Conservation (phyloP, 2,329 filamentous ascomycete species). For the Aureobasidium musti region DNA sequence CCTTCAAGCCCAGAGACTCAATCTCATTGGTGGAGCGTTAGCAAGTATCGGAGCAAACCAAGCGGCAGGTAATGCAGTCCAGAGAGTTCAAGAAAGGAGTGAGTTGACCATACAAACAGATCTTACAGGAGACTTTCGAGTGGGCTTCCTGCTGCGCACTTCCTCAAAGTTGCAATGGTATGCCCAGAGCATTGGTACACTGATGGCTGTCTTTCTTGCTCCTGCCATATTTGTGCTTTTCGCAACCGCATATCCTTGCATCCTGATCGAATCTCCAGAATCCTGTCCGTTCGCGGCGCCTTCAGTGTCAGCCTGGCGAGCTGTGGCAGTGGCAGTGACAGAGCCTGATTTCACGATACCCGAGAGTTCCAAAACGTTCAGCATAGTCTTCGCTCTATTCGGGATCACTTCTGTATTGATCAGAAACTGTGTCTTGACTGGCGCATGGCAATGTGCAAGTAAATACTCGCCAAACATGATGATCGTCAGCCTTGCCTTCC, state of each 20-base stretch:
- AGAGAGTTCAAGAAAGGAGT: neutral
- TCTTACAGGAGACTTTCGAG: conserved; percentile 65
- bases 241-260: conserved; percentile 63
- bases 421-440: conserved; percentile 58
- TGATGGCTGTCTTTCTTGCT: conserved; percentile 65
- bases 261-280: conserved; percentile 53
- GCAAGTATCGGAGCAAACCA: conserved; percentile 46
- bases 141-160: conserved; percentile 66
- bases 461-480: conserved; percentile 64
- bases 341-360: conserved; percentile 59
- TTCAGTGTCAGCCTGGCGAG: conserved; percentile 66
- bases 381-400: conserved; percentile 57
- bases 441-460: conserved; percentile 56
- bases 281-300: conserved; percentile 63
- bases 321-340: conserved; percentile 64
- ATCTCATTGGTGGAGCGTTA: conserved; percentile 61
- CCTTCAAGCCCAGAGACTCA: conserved; percentile 61
- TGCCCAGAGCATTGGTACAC: conserved; percentile 64
- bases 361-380: conserved; percentile 57
- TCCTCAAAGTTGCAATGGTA: conserved; percentile 66
- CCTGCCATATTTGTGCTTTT: conserved; percentile 69
- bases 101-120: conserved; percentile 32
- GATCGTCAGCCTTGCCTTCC: conserved; percentile 61
- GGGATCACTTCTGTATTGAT: conserved; percentile 56
- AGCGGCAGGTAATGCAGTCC: conserved; percentile 39